Evolutionary conservation across 1,284 basidiomycete genomes (phyloP).

Genomic region (Cutaneotrichosporon mucoides): DNA sequence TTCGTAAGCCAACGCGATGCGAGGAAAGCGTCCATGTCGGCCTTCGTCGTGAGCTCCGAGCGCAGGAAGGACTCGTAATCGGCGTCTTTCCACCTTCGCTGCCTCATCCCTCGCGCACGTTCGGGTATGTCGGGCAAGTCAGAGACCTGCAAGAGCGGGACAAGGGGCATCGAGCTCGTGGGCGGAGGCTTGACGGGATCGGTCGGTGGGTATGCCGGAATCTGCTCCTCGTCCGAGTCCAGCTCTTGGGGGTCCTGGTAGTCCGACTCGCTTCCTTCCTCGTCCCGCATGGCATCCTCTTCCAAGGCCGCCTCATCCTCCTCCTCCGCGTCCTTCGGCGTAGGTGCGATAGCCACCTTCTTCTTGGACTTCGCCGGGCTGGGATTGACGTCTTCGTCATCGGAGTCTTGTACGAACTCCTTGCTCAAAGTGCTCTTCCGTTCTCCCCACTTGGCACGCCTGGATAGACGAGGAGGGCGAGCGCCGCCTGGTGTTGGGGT

Average conservation of each 20-base stretch:
- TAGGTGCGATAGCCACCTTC: too few species aligned
- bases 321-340: too few species aligned
- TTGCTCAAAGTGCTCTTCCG: slow-evolving; percentile 1
- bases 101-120: not conserved
- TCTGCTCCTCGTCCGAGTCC: not conserved
- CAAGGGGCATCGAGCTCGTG: not conserved
- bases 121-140: not conserved
- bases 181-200: not conserved
- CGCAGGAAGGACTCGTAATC: slow-evolving; percentile 4
- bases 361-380: too few species aligned
- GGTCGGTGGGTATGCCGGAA: not conserved
- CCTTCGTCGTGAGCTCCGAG: not conserved
- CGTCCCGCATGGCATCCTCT: not conserved
- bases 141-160: not conserved
- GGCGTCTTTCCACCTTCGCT: not conserved
- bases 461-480: too few species aligned
- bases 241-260: not conserved
- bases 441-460: not conserved
- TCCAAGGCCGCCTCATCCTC: not conserved
- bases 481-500: not conserved
- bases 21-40: slow-evolving; percentile 29
- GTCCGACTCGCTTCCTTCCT: not conserved
- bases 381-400: not conserved
- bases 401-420: not conserved
- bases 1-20: slow-evolving; percentile 28